phyloP scores from a whole-genome alignment of 1,284 basidiomycete genomes.

The Tilletia setariae region DNA sequence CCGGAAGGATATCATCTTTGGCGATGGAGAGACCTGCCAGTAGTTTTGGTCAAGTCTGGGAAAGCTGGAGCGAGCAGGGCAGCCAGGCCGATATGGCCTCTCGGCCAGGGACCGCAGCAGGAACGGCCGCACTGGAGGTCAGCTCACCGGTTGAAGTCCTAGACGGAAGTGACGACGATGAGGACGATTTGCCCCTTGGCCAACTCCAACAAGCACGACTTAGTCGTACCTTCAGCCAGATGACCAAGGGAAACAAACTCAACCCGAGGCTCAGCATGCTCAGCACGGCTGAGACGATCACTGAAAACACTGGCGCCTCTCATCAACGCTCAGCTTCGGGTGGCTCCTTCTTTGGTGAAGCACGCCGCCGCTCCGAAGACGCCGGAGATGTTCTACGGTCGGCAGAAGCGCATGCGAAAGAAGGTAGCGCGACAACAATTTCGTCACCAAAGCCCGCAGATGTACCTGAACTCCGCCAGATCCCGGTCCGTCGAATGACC shows the following conservation, averaged over 20 bases:
- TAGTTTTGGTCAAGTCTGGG: conserved; percentile 19
- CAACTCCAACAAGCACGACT: conserved; percentile 22
- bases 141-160: too few species aligned
- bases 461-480: too few species aligned
- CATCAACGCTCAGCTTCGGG: background rate
- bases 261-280: background rate
- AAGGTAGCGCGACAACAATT: too few species aligned
- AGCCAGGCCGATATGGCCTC: conserved; percentile 28
- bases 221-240: background rate
- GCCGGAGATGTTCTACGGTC: too few species aligned
- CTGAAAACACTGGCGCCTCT: background rate
- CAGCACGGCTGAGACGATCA: conserved; percentile 2
- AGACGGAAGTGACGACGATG: conserved; percentile 8
- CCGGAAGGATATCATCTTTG: too few species aligned
- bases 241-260: conserved; percentile 18
- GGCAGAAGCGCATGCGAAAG: too few species aligned
- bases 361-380: too few species aligned
- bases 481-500: too few species aligned
- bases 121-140: too few species aligned
- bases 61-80: conserved; percentile 25
- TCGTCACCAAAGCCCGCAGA: too few species aligned
- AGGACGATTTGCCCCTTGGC: conserved; percentile 11
- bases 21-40: conserved; percentile 2
- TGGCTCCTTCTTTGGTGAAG: background rate
- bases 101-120: too few species aligned